phyloP scores from a whole-genome alignment of 2,329 filamentous ascomycete species.

The Aureobasidium sp. region DNA sequence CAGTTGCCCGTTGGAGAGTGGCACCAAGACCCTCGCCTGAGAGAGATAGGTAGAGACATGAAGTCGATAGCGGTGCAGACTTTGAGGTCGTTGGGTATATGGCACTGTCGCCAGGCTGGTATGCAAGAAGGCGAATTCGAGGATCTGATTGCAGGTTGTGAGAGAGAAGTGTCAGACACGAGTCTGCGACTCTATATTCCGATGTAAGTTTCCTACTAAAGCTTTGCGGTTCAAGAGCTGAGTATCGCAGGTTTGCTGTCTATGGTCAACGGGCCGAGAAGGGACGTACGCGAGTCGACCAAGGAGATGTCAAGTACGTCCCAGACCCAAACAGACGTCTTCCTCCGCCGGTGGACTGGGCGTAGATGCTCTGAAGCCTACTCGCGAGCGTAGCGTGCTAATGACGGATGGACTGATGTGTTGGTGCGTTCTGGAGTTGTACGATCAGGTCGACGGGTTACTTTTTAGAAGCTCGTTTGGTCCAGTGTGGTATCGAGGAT shows the following conservation, averaged over 20 bases:
- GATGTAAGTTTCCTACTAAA: slow-evolving; percentile 5
- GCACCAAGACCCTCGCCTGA: not conserved
- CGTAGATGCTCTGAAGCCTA: not conserved
- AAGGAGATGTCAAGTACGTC: not conserved
- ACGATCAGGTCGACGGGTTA: not conserved
- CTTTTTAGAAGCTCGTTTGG: not conserved
- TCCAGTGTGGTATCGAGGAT: not conserved
- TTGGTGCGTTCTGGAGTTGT: not conserved
- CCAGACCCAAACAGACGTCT: not conserved
- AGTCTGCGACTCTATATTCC: slow-evolving; percentile 13
- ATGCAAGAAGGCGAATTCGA: slow-evolving; percentile 10
- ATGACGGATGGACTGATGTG: not conserved
- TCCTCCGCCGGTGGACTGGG: slow-evolving; percentile 1
- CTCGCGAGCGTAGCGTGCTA: too few species aligned
- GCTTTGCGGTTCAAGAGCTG: not conserved
- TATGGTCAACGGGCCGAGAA: slow-evolving; percentile 5
- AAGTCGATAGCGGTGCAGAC: not conserved
- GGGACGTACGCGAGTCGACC: not conserved
- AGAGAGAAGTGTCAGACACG: slow-evolving; percentile 8
- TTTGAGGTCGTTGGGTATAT: slow-evolving; percentile 13
- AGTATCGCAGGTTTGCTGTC: slow-evolving; percentile 6
- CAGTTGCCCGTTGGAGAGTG: slow-evolving; percentile 13
- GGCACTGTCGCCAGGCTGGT: slow-evolving; percentile 12
- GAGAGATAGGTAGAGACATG: slow-evolving; percentile 7
- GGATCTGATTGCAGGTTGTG: slow-evolving; percentile 5